Percentiles rank a stretch among this genome's conserved stretches.
These are phyloP conservation scores for Benincasa hispida DNA, from an alignment of 306 rosid genomes.

Conservation along the genomic window DNA sequence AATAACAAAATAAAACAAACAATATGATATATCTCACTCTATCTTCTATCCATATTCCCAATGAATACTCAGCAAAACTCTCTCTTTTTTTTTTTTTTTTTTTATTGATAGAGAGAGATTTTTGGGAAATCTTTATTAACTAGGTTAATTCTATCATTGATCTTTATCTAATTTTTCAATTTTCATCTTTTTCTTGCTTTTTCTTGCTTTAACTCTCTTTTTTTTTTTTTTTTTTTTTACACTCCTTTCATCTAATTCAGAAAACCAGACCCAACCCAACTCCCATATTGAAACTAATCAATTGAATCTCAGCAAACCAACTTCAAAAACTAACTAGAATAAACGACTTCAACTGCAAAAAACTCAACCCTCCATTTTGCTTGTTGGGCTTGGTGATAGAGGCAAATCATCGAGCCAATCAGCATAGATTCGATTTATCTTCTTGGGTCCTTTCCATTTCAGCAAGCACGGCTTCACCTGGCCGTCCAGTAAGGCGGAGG, in stretches of 20 bases:
- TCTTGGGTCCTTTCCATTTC: conserved; percentile 63
- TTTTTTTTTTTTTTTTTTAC: no score
- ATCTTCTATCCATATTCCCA: neutral
- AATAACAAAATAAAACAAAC: neutral
- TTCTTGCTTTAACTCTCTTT: no score
- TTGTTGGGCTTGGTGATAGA: conserved; percentile 25
- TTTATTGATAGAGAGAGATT: no score
- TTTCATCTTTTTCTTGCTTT: no score
- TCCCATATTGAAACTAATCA: neutral
- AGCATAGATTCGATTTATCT: conserved; percentile 70
- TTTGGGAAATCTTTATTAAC: no score
- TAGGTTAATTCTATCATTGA: no score
- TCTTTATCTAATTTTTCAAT: no score
- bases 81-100: no score
- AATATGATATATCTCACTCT: neutral
- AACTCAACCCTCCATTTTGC: conserved; percentile 37
- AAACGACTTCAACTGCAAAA: neutral
- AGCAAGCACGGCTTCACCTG: conserved; percentile 32
- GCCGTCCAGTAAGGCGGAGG: conserved; percentile 29
- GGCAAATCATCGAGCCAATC: conserved; percentile 92
- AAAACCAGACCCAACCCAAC: neutral
- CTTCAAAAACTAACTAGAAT: neutral
- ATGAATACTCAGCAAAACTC: neutral
- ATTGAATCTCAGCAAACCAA: neutral
- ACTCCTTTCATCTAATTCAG: neutral